A percentile compares a stretch with the other conserved stretches of the same genome.
phyloP scores from a whole-genome alignment of 2,329 filamentous ascomycete species.

The Camillea tinctor region DNA sequence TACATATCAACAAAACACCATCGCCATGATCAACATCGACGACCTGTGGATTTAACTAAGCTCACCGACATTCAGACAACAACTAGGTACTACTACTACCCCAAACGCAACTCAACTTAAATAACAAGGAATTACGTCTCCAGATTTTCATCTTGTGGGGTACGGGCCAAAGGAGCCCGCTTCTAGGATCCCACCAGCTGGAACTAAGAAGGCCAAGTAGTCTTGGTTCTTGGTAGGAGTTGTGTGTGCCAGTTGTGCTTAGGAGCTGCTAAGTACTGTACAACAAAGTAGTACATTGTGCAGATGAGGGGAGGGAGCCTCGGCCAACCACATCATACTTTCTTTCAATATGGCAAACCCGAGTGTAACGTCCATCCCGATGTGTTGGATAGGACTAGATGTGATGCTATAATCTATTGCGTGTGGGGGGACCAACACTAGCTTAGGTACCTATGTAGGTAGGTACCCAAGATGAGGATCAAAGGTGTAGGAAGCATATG shows the following conservation, averaged over 20 bases:
- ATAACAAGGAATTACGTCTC: neutral
- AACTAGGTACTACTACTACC: neutral
- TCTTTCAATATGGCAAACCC: too few relatives aligned
- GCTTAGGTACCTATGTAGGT: neutral
- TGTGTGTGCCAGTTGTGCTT: too few relatives aligned
- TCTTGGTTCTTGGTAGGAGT: neutral
- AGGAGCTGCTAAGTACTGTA: too few relatives aligned
- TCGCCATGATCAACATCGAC: too few relatives aligned
- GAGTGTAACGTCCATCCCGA: neutral
- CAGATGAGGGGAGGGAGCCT: too few relatives aligned
- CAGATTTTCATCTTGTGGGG: neutral
- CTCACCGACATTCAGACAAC: neutral
- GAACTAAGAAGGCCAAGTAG: neutral
- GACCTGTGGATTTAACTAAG: neutral
- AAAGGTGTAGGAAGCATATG: neutral
- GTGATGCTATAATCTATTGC: neutral
- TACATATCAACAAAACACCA: too few relatives aligned
- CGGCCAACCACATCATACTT: too few relatives aligned
- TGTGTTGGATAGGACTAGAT: neutral
- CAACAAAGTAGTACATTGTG: too few relatives aligned
- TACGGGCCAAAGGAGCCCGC: neutral
- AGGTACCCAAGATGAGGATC: too few relatives aligned
- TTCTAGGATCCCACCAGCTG: neutral
- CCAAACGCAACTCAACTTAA: neutral
- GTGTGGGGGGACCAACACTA: too few relatives aligned